phyloP scores from a whole-genome alignment of 2,329 filamentous ascomycete species.

The Pestalotiopsis sp. region DNA sequence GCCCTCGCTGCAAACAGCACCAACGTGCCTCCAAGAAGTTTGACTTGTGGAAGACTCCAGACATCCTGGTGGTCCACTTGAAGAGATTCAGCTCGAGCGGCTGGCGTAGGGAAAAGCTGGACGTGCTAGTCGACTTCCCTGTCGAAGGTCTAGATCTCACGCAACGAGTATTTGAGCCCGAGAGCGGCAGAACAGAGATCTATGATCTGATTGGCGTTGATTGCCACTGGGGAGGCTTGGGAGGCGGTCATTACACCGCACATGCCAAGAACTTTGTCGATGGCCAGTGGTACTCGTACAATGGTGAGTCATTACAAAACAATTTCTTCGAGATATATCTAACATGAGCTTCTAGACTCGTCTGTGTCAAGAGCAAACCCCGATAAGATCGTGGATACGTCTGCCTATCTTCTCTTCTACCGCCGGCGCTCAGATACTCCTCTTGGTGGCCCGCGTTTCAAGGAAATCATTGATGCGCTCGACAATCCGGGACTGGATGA shows the following conservation, averaged over 20 bases:
- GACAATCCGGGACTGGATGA: conserved; percentile 51
- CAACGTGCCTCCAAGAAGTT: conserved; percentile 94
- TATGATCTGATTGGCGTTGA: conserved; percentile 97
- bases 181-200: conserved; percentile 78
- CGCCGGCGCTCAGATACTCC: conserved; percentile 77
- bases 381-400: conserved; percentile 67
- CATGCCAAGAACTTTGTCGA: conserved; percentile 92
- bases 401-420: conserved; percentile 95
- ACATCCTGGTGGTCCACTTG: conserved; percentile 92
- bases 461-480: conserved; percentile 69
- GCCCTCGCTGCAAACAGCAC: conserved; percentile 92
- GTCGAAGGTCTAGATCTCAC: conserved; percentile 84
- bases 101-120: conserved; percentile 85
- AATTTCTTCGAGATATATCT: neutral
- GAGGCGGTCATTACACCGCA: conserved; percentile 95
- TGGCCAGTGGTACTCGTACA: conserved; percentile 92
- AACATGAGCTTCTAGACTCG: conserved; percentile 61
- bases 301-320: conserved; percentile 63
- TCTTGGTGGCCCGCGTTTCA: conserved; percentile 78
- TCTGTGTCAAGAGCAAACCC: conserved; percentile 67
- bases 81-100: conserved; percentile 92
- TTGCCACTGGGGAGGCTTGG: conserved; percentile 91
- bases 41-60: conserved; percentile 94
- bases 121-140: conserved; percentile 89
- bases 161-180: conserved; percentile 75